These are phyloP conservation scores for Boletus semigastroideus DNA, from an alignment of 1,284 basidiomycete species.

Conservation along the genomic window DNA sequence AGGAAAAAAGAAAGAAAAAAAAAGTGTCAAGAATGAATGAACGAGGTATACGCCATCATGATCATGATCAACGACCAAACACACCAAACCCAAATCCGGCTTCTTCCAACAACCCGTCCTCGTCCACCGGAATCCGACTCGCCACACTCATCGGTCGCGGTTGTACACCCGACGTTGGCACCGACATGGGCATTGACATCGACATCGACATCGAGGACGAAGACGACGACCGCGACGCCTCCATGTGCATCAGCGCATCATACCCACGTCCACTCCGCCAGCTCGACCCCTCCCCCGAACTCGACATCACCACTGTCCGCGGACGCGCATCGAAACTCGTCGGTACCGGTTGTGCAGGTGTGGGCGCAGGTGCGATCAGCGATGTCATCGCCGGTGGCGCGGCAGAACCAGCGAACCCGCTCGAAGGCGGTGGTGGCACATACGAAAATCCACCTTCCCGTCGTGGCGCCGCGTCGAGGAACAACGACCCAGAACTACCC, in stretches of 20 bases:
- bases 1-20: background rate
- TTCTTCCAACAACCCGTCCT: slow-evolving; percentile 21
- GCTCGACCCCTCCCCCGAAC: slow-evolving; percentile 9
- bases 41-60: background rate
- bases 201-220: background rate
- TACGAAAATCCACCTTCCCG: slow-evolving; percentile 14
- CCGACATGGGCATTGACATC: background rate
- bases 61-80: background rate
- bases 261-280: slow-evolving; percentile 12
- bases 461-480: slow-evolving; percentile 13
- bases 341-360: background rate
- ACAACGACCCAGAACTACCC: slow-evolving; percentile 1
- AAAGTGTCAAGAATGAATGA: background rate
- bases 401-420: slow-evolving; percentile 5
- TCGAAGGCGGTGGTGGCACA: slow-evolving; percentile 13
- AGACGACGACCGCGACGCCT: slow-evolving; percentile 18
- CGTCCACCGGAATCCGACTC: slow-evolving; percentile 21
- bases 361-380: background rate
- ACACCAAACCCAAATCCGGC: slow-evolving; percentile 18
- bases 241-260: slow-evolving; percentile 10
- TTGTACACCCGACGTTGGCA: slow-evolving; percentile 3
- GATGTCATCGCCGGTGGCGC: background rate
- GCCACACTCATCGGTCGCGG: slow-evolving; percentile 11
- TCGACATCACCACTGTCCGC: slow-evolving; percentile 12
- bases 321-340: slow-evolving; percentile 7